Conservation (phyloP, 306 rosid species). For the Cucurbita argyrosperma region DNA sequence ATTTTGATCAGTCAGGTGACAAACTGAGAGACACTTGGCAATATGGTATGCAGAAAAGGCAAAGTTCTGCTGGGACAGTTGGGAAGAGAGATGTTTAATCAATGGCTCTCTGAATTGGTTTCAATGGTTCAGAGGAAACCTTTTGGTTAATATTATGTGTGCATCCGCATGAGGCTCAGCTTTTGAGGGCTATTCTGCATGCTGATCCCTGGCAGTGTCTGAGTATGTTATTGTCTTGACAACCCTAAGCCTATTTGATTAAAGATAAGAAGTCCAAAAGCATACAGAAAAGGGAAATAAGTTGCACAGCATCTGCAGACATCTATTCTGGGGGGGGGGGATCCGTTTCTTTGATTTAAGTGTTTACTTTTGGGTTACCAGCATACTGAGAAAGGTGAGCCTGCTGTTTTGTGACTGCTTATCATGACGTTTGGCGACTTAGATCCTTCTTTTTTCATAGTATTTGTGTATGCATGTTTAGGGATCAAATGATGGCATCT, state of each 20-base stretch:
- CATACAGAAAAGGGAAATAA: not conserved
- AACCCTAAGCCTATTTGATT: not conserved
- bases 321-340: not conserved
- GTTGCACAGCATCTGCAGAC: not conserved
- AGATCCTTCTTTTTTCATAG: not conserved
- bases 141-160: not conserved
- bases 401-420: not conserved
- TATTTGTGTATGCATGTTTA: not conserved
- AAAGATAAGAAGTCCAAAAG: not conserved
- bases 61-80: conserved; percentile 42
- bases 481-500: not conserved
- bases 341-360: not conserved
- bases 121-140: not conserved
- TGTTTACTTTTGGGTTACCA: not conserved
- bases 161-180: conserved; percentile 3
- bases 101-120: conserved; percentile 8
- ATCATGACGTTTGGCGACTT: not conserved
- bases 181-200: not conserved
- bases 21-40: conserved; percentile 67
- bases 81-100: conserved; percentile 58
- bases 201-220: not conserved
- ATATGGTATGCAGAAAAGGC: conserved; percentile 65
- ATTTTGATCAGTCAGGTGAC: conserved; percentile 45
- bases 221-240: not conserved
- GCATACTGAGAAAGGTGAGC: not conserved